Base-by-base conservation (phyloP, 2,329 filamentous ascomycete species). In the Lachnellula willkommii region DNA sequence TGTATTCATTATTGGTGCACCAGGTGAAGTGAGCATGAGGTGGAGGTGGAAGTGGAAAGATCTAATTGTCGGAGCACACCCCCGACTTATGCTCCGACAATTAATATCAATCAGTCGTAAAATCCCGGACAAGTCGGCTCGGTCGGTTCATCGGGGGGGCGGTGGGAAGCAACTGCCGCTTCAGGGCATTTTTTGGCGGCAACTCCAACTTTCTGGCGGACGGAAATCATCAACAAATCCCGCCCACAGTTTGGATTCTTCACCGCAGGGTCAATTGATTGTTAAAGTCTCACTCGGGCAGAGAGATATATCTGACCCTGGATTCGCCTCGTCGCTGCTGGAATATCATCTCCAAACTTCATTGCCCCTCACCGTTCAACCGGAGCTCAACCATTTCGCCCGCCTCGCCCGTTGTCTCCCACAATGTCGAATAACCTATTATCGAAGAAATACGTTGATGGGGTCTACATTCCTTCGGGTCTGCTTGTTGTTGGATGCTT, bases 381-480 rank as follows among this genome's bases (percentile, higher is more conserved):
- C 9, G 28, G 35, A 50, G 36, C 53, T 51, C 47, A 50, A 55
- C 53, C 46, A 28, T 32, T 28, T 32, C 28, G 28, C 28, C 28
- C 9, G 28, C 4, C 39, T 17, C 39, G 5, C 39, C 39, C 15
- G 39, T 42, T 42, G 39, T 20, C 17, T 20, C 17, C 3, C 15
- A 42, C 39, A 42, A 42, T 42, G 17, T 42, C 17, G 39, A 20
- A n/a, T 6, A 42, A 22, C 24, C 14, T 50, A 49, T 65, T 79
- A 48, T 79, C 85, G 61, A 78, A 79, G 63, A 78, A 84, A 67
- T 90, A 87, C 69, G 74, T 93, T 69, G 84, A 90, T 73, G 89
- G 88, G 69, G 82, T 95, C 66, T 91, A 93, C 72, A 86, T 95
- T 68, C 91, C 92, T 60, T 87, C 85, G n/a, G 83, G 80, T 57